Base-by-base conservation (phyloP, 305 asterid species). In the Coffea humblotiana region DNA sequence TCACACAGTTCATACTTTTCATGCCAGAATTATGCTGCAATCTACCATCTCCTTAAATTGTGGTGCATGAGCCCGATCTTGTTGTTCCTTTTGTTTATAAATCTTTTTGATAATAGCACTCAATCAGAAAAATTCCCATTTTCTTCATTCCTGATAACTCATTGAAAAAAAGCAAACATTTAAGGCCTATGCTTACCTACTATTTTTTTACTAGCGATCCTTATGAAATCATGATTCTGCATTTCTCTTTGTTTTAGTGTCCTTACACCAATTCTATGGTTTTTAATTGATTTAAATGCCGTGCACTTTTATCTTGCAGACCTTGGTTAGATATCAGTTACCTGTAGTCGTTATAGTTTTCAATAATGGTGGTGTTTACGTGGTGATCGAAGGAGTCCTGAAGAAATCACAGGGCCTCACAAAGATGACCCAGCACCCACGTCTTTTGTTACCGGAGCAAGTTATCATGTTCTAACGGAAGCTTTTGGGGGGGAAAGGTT, bases 401-500 rank as follows among this genome's bases (percentile, higher is more conserved):
- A 92, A 16, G 98, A 94, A 85, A 91, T 94, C 74, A 83, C 89
- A 0, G 97, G 98, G 18, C 97, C 98, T 52, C 74, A 87, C 89
- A 94, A 90, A 85, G 94, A 91, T 51, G 98, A 94, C 81, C 98
- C 97, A 0, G 97, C 97, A 12, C 97, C 98, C 32, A 94, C 97
- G 45, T 92, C 95, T 61, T 94, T 92, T 77, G 96, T 93, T 27
- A 94, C 94, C 8, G 92, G 89, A 49, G 97, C 97, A 51, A 89
- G 92, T 16, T 94, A 94, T 85, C 97, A 94, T 85, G 76, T 85
- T 63, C 89, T 94, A 52, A 79, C 89, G 27, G 92, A 93, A 82
- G 97, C 98, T 82, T 94, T 94, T 40, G 97, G 97, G 23, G 23
- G 97, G 96, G 27, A 94, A 91, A 80, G 98, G 97, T 18, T 93